Percentiles rank a stretch among this genome's conserved stretches.
These are phyloP conservation scores for Macrotyloma uniflorum DNA, from an alignment of 306 rosid species.

Conservation along the genomic window DNA sequence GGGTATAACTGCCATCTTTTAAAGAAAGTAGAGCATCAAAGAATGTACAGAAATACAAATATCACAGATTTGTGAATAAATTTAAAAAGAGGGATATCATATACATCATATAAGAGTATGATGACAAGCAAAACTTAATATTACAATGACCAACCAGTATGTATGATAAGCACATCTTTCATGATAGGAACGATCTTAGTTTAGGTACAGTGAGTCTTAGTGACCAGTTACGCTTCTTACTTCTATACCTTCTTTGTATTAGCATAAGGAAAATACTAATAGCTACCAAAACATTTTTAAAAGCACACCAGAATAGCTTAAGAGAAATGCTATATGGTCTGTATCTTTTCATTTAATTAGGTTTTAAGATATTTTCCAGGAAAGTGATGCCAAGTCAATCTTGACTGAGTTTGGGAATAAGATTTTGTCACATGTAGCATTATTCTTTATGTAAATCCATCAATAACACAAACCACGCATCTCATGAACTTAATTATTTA, in stretches of 20 bases:
- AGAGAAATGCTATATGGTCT: neutral
- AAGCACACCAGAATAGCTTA: neutral
- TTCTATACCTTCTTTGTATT: constrained; percentile 21
- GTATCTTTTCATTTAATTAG: constrained; percentile 2
- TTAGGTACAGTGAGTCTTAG: constrained; percentile 4
- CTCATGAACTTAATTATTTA: constrained; percentile 28
- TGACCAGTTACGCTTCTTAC: neutral
- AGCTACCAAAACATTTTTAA: neutral
- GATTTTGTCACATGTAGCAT: neutral
- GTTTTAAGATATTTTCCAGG: neutral
- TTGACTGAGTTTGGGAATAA: neutral
- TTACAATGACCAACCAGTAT: neutral
- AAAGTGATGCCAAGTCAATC: neutral
- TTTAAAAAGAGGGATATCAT: constrained; percentile 18
- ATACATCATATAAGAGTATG: constrained; percentile 28
- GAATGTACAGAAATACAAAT: constrained; percentile 28
- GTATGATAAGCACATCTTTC: constrained; percentile 21
- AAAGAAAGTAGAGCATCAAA: constrained; percentile 37
- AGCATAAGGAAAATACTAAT: constrained; percentile 16
- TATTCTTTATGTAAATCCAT: constrained; percentile 9
- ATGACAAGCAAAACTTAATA: constrained; percentile 15
- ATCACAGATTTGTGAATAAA: constrained; percentile 19
- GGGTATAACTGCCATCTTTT: constrained; percentile 94
- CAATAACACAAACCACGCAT: constrained; percentile 14
- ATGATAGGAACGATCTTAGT: constrained; percentile 20